phyloP scores from a whole-genome alignment of 257 asterid species.

The Solanum microdontum region DNA sequence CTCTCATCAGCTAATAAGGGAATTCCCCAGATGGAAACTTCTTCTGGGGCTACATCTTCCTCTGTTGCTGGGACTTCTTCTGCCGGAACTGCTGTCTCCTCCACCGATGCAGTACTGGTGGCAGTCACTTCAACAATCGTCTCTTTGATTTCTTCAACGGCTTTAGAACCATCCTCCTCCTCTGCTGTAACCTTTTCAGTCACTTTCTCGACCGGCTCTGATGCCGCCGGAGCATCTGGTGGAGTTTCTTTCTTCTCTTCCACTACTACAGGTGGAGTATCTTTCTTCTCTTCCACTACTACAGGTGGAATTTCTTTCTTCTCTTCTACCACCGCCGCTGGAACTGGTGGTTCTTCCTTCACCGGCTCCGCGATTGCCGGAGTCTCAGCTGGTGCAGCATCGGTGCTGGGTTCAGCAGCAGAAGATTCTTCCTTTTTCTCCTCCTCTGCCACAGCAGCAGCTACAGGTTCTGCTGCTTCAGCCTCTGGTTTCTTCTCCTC shows the following conservation, averaged over 20 bases:
- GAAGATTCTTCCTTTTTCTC: not conserved
- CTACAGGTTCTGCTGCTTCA: not conserved
- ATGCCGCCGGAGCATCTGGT: not conserved
- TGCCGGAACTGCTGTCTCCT: conserved; percentile 4
- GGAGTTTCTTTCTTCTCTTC: not conserved
- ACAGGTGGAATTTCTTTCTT: not conserved
- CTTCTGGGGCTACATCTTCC: conserved; percentile 45
- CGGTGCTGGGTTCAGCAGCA: not conserved
- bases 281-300: not conserved
- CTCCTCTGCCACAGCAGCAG: not conserved
- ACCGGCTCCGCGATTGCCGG: not conserved
- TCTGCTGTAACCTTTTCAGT: not conserved
- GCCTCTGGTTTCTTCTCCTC: conserved; percentile 6
- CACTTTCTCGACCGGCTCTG: conserved; percentile 8
- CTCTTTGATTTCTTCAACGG: conserved; percentile 46
- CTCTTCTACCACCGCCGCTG: not conserved
- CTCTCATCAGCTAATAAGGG: conserved; percentile 46
- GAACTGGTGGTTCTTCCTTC: not conserved
- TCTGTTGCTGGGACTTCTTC: conserved; percentile 9
- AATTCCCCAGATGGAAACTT: conserved; percentile 59
- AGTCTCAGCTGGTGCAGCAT: not conserved
- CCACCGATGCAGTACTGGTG: conserved; percentile 6
- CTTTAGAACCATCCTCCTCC: conserved; percentile 10
- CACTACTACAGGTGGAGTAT: not conserved
- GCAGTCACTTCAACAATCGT: conserved; percentile 39